A percentile compares a stretch with the other conserved stretches of the same genome.
phyloP scores from a whole-genome alignment of 2,329 filamentous ascomycete genomes.

The Fonsecaea multimorphosa region DNA sequence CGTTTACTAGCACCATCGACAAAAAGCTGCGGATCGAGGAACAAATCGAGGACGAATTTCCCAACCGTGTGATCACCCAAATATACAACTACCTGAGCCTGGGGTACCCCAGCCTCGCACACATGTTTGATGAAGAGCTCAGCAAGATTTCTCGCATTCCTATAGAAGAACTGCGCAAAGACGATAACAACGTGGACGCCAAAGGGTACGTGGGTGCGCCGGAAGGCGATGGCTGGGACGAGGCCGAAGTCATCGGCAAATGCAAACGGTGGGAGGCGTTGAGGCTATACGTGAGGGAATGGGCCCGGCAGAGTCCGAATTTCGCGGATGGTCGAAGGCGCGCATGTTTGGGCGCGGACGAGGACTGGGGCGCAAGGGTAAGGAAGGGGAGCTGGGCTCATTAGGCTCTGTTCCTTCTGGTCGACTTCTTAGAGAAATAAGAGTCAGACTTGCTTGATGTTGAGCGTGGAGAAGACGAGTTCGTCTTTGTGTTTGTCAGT shows the following conservation, averaged over 20 bases:
- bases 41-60: constrained; percentile 70
- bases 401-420: constrained; percentile 11
- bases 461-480: background rate
- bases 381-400: constrained; percentile 39
- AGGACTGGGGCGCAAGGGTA: constrained; percentile 36
- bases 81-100: constrained; percentile 97
- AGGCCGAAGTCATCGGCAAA: constrained; percentile 55
- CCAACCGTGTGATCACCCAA: constrained; percentile 86
- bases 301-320: constrained; percentile 84
- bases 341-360: constrained; percentile 26
- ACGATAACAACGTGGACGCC: constrained; percentile 70
- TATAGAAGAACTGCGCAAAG: constrained; percentile 70
- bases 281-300: constrained; percentile 82
- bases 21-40: constrained; percentile 48
- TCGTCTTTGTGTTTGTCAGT: background rate
- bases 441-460: background rate
- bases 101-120: constrained; percentile 85
- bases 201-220: constrained; percentile 73
- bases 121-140: constrained; percentile 82
- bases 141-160: constrained; percentile 77
- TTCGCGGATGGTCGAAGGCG: constrained; percentile 56
- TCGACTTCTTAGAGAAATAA: constrained; percentile 3
- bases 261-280: constrained; percentile 84
- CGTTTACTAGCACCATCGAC: constrained; percentile 39
- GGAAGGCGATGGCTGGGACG: constrained; percentile 46